These are phyloP conservation scores for Reticulascus tulasneorum DNA, from an alignment of 2,329 filamentous ascomycete species.

Conservation along the genomic window DNA sequence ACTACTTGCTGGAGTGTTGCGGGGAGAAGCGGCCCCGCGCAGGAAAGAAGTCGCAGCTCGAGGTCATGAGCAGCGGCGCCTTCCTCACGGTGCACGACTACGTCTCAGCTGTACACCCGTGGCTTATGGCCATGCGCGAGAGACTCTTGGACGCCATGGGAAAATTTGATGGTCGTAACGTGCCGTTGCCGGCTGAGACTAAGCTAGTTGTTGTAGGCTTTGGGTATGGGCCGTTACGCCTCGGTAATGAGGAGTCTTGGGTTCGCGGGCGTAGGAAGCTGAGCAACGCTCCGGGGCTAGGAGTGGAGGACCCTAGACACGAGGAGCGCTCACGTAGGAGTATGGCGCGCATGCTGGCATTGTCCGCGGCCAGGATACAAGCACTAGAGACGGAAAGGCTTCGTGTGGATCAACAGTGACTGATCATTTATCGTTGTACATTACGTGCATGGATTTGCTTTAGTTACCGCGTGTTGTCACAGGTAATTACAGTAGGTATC, in stretches of 20 bases:
- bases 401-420: too few species aligned
- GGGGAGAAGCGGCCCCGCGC: constrained; percentile 5
- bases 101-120: constrained; percentile 16
- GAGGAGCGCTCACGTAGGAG: background rate
- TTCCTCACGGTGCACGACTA: constrained; percentile 19
- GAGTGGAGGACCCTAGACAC: background rate
- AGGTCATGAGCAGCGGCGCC: constrained; percentile 7
- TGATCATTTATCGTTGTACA: too few species aligned
- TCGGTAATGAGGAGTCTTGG: background rate
- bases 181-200: background rate
- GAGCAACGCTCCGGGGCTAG: too few species aligned
- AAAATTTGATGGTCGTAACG: background rate
- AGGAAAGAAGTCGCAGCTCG: constrained; percentile 8
- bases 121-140: constrained; percentile 12
- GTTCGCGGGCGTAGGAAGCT: background rate
- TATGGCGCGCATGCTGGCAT: background rate
- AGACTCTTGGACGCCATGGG: constrained; percentile 1
- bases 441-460: too few species aligned
- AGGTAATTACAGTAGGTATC: too few species aligned
- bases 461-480: too few species aligned
- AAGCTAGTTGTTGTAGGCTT: background rate
- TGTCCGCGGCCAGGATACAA: constrained; percentile 1
- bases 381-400: constrained; percentile 3
- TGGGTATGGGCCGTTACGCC: background rate
- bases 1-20: too few species aligned